phyloP scores from a whole-genome alignment of 768 basidiomycete genomes.

The Trametes gibbosa region DNA sequence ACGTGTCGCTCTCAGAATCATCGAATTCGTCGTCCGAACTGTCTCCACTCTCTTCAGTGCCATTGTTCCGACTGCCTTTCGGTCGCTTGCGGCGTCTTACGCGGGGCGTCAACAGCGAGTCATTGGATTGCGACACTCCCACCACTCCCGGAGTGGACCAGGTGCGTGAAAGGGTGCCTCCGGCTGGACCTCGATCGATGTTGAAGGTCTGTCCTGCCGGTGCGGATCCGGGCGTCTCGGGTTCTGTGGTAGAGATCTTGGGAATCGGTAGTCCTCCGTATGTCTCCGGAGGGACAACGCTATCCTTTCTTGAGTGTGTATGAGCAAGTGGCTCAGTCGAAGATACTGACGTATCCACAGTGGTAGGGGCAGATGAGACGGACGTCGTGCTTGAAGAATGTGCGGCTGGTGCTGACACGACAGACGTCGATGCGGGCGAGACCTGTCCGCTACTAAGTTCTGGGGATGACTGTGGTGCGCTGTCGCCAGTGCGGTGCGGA shows the following conservation, averaged over 20 bases:
- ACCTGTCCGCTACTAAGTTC: slow-evolving; percentile 17
- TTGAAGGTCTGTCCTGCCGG: background rate
- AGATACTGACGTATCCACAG: slow-evolving; percentile 12
- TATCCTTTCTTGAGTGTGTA: slow-evolving; percentile 14
- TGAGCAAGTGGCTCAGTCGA: background rate
- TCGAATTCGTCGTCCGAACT: slow-evolving; percentile 27
- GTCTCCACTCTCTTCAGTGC: slow-evolving; percentile 13
- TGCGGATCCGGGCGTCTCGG: slow-evolving; percentile 35
- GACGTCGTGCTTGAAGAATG: slow-evolving; percentile 10
- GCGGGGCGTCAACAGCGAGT: slow-evolving; percentile 32
- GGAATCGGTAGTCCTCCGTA: slow-evolving; percentile 51
- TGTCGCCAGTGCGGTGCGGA: background rate
- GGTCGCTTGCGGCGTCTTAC: slow-evolving; percentile 17
- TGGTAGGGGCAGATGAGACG: slow-evolving; percentile 27
- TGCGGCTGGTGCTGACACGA: slow-evolving; percentile 11
- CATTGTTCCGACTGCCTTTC: slow-evolving; percentile 4
- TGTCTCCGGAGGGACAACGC: slow-evolving; percentile 18
- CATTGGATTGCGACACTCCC: slow-evolving; percentile 22
- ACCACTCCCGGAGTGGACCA: slow-evolving; percentile 5
- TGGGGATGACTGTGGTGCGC: slow-evolving; percentile 13
- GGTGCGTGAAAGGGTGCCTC: background rate
- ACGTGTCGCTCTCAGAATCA: slow-evolving; percentile 27
- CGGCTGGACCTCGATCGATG: background rate
- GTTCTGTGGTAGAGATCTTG: slow-evolving; percentile 49
- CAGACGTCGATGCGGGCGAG: slow-evolving; percentile 29